phyloP scores from a whole-genome alignment of 2,329 filamentous ascomycete genomes.

The Colletotrichum sublineola region DNA sequence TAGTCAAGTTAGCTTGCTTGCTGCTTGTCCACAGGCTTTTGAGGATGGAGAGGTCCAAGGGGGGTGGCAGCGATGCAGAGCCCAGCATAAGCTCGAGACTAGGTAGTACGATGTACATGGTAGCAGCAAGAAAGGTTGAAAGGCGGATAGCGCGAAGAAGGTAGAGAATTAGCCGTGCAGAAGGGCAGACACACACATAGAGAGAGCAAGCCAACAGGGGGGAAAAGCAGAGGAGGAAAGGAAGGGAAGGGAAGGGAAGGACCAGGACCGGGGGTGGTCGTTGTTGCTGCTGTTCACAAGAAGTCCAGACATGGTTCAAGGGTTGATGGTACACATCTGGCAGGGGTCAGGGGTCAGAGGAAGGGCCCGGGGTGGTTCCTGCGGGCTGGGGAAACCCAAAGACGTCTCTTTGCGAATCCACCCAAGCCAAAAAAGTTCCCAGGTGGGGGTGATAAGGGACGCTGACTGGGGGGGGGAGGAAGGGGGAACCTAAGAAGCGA shows the following conservation, averaged over 20 bases:
- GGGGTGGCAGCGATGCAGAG: neutral
- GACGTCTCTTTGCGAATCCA: conserved; percentile 16
- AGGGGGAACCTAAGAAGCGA: neutral
- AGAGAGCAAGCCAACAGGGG: neutral
- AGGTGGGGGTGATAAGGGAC: conserved; percentile 40
- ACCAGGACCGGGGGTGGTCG: neutral
- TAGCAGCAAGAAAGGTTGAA: too few relatives aligned
- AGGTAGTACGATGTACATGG: neutral
- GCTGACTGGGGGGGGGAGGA: neutral
- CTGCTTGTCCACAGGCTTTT: too few relatives aligned
- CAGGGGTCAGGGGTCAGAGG: neutral
- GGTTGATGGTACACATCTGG: neutral
- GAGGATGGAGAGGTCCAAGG: neutral
- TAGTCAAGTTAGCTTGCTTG: neutral
- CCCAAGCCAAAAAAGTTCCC: conserved; percentile 40
- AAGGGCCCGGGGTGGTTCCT: conserved; percentile 21
- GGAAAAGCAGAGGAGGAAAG: too few relatives aligned
- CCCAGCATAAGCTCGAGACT: neutral
- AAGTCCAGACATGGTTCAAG: neutral
- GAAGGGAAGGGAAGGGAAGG: neutral
- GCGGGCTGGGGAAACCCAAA: conserved; percentile 32
- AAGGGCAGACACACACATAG: neutral
- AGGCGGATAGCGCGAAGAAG: neutral
- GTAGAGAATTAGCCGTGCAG: neutral
- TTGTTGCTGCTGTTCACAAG: neutral